Percentiles rank a stretch among this genome's conserved stretches.
These are phyloP conservation scores for Hypocreales sp. DNA, from an alignment of 2,329 filamentous ascomycete species.

Conservation along the genomic window DNA sequence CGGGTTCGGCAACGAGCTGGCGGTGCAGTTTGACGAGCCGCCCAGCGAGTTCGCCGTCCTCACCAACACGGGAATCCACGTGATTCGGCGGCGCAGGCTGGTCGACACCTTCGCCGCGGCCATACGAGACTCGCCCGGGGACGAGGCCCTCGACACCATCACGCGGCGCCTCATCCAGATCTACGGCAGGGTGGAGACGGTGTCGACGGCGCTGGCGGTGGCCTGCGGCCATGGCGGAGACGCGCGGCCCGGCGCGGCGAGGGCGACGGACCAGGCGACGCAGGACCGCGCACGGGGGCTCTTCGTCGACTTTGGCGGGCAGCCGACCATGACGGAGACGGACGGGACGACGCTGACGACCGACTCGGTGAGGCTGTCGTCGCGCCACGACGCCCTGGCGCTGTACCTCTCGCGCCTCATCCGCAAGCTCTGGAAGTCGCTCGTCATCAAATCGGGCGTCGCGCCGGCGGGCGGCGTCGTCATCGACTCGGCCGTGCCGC, in stretches of 20 bases:
- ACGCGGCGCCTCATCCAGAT: conserved; percentile 69
- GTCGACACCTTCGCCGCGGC: conserved; percentile 85
- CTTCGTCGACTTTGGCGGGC: conserved; percentile 87
- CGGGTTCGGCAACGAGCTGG: conserved; percentile 89
- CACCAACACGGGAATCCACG: conserved; percentile 79
- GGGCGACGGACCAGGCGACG: conserved; percentile 71
- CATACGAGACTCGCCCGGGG: conserved; percentile 56
- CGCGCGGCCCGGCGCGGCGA: conserved; percentile 50
- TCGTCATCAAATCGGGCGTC: conserved; percentile 44
- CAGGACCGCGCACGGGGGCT: conserved; percentile 71
- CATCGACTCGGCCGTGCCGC: conserved; percentile 51
- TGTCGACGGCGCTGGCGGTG: conserved; percentile 82
- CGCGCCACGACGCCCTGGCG: conserved; percentile 75
- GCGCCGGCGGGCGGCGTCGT: conserved; percentile 41
- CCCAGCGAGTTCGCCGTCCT: conserved; percentile 78
- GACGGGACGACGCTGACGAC: conserved; percentile 57
- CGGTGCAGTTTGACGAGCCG: conserved; percentile 82
- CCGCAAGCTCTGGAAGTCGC: conserved; percentile 72
- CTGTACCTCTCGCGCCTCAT: conserved; percentile 81
- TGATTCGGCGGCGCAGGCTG: conserved; percentile 67
- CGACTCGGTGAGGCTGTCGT: conserved; percentile 75
- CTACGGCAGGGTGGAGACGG: conserved; percentile 79
- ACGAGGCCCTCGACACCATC: conserved; percentile 69
- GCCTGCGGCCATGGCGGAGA: conserved; percentile 89
- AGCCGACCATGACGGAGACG: conserved; percentile 65